A percentile compares a stretch with the other conserved stretches of the same genome.
Evolutionary conservation across 2,329 filamentous ascomycete species (phyloP).

Genomic region (Juglanconis oblonga): DNA sequence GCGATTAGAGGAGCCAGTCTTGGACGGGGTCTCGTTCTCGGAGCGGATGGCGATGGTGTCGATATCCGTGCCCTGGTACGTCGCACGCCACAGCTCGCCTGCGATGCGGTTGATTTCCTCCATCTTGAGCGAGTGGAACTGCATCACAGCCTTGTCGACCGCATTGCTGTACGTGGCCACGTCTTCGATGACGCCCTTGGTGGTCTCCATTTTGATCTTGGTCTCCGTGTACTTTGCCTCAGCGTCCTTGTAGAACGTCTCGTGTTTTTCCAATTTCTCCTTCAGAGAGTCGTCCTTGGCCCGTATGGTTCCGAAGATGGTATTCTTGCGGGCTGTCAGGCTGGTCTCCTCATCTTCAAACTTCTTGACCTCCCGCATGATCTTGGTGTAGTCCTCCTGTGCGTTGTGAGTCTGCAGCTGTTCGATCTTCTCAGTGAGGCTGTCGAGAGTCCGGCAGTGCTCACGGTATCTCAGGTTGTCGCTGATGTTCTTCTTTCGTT

Average conservation of each 20-base stretch:
- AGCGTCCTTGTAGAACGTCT: conserved; percentile 86
- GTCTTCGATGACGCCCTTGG: conserved; percentile 89
- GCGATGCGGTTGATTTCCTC: conserved; percentile 95
- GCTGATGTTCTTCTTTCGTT: conserved; percentile 79
- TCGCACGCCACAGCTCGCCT: conserved; percentile 93
- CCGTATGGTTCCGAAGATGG: conserved; percentile 74
- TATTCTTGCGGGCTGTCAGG: conserved; percentile 69
- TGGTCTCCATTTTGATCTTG: conserved; percentile 87
- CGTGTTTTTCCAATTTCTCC: conserved; percentile 67
- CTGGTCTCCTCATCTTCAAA: conserved; percentile 67
- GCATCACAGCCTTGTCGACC: conserved; percentile 95
- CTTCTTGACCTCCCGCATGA: conserved; percentile 64
- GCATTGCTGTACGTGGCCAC: conserved; percentile 78
- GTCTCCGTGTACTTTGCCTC: conserved; percentile 77
- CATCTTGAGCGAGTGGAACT: conserved; percentile 95
- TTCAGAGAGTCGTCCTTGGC: conserved; percentile 65
- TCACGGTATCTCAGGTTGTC: conserved; percentile 88
- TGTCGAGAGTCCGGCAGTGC: conserved; percentile 65
- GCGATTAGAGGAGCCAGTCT: conserved; percentile 49
- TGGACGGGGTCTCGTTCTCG: conserved; percentile 67
- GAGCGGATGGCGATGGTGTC: conserved; percentile 95
- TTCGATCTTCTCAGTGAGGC: conserved; percentile 65
- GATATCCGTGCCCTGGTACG: conserved; percentile 95
- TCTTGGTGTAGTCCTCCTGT: conserved; percentile 74
- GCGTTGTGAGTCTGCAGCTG: conserved; percentile 77